Evolutionary conservation across 768 basidiomycete genomes (phyloP).

Genomic region (Cystoderma amianthinum): DNA sequence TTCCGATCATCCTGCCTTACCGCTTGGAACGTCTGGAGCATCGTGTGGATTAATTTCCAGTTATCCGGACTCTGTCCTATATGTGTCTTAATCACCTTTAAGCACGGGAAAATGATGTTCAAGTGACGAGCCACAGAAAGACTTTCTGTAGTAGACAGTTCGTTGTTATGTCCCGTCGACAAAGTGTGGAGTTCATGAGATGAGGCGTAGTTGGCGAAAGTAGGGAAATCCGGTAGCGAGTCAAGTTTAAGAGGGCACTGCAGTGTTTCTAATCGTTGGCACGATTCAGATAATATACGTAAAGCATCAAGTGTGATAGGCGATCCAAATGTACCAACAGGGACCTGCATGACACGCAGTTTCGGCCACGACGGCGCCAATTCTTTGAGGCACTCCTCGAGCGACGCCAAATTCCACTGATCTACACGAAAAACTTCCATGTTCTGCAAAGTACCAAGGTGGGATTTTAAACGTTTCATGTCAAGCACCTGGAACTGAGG

Average conservation of each 20-base stretch:
- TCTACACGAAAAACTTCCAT: too few relatives aligned
- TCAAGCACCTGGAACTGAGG: too few relatives aligned
- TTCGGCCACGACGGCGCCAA: neutral
- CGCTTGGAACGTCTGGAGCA: neutral
- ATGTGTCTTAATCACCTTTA: neutral
- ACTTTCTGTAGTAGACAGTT: neutral
- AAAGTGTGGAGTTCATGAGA: neutral
- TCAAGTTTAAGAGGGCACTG: neutral
- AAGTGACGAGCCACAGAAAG: neutral
- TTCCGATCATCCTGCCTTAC: neutral
- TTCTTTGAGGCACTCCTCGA: neutral
- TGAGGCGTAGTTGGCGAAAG: neutral
- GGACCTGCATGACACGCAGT: neutral
- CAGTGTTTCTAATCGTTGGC: neutral
- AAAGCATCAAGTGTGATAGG: neutral
- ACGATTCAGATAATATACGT: neutral
- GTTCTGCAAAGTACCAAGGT: neutral
- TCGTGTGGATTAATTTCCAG: neutral
- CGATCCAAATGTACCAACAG: neutral
- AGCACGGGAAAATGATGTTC: neutral
- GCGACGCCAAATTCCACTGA: neutral
- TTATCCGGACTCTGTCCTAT: neutral
- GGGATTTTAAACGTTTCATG: conserved; percentile 3
- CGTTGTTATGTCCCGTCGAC: neutral
- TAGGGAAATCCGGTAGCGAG: neutral